Evolutionary conservation across 2,329 filamentous ascomycete species (phyloP).

Genomic region (Chrysoporthe cubensis): DNA sequence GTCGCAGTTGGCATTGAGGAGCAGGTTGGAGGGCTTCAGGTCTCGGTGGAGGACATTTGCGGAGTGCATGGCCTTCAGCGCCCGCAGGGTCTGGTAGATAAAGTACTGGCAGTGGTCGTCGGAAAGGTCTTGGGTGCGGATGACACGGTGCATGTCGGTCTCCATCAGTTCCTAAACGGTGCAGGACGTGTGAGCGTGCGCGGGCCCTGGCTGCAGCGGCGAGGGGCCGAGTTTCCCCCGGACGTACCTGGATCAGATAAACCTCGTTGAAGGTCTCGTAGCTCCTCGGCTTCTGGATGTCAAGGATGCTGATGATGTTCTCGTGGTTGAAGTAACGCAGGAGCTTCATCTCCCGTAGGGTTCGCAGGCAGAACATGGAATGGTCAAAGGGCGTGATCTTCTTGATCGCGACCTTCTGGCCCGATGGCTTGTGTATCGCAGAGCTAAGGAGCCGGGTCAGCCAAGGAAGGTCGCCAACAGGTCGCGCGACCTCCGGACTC

Average conservation of each 20-base stretch:
- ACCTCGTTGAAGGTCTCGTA: constrained; percentile 97
- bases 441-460: constrained; percentile 61
- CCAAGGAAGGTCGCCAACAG: neutral
- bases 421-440: constrained; percentile 95
- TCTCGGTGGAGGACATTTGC: constrained; percentile 97
- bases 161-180: constrained; percentile 89
- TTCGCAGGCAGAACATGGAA: constrained; percentile 97
- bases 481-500: constrained; percentile 44
- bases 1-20: constrained; percentile 98
- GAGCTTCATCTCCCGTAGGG: constrained; percentile 98
- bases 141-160: constrained; percentile 99
- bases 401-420: constrained; percentile 99
- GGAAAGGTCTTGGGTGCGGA: constrained; percentile 96
- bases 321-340: constrained; percentile 99
- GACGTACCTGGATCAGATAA: constrained; percentile 89
- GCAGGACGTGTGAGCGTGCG: neutral
- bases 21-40: constrained; percentile 94
- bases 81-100: constrained; percentile 98
- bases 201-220: neutral
- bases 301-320: constrained; percentile 99
- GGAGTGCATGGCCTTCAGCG: constrained; percentile 98
- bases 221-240: neutral
- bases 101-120: constrained; percentile 99
- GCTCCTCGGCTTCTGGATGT: constrained; percentile 96
- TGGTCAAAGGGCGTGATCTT: constrained; percentile 99